Evolutionary conservation across 805 yeast genomes (phyloP).

Genomic region (Candida chilensis): DNA sequence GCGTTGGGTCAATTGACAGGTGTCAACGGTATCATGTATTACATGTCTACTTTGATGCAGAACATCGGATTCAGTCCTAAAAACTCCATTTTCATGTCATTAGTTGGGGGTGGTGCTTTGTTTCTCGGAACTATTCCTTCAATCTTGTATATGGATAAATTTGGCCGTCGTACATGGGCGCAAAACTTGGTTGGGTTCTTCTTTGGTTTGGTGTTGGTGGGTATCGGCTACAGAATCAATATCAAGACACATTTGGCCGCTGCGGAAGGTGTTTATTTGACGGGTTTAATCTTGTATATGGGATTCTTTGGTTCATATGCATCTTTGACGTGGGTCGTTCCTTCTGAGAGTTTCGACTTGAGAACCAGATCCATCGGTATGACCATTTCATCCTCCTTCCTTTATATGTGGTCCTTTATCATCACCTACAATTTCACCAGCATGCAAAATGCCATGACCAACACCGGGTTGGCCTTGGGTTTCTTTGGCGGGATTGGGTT

Average conservation of each 20-base stretch:
- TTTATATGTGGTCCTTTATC: slow-evolving; percentile 55
- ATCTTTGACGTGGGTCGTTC: slow-evolving; percentile 60
- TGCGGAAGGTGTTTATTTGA: slow-evolving; percentile 50
- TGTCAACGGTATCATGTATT: slow-evolving; percentile 58
- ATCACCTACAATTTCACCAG: slow-evolving; percentile 54
- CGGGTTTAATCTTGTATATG: slow-evolving; percentile 58
- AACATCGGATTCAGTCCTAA: slow-evolving; percentile 44
- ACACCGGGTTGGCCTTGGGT: slow-evolving; percentile 55
- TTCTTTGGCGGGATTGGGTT: slow-evolving; percentile 63
- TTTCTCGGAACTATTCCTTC: slow-evolving; percentile 62
- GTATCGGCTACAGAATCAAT: slow-evolving; percentile 42
- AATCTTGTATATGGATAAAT: slow-evolving; percentile 45
- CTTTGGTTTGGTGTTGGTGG: slow-evolving; percentile 51
- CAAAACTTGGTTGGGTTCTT: slow-evolving; percentile 47
- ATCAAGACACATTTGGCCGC: slow-evolving; percentile 26
- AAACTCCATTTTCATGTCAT: slow-evolving; percentile 53
- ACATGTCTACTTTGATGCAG: slow-evolving; percentile 49
- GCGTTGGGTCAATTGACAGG: slow-evolving; percentile 60
- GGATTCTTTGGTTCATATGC: slow-evolving; percentile 61
- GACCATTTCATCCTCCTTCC: slow-evolving; percentile 46
- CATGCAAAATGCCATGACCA: slow-evolving; percentile 49
- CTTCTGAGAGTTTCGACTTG: slow-evolving; percentile 54
- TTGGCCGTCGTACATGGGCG: slow-evolving; percentile 56
- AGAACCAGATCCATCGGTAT: slow-evolving; percentile 56
- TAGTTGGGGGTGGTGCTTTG: slow-evolving; percentile 60